Evolutionary conservation across 257 asterid genomes (phyloP).

Genomic region (Nicotiana tomentosiformis): DNA sequence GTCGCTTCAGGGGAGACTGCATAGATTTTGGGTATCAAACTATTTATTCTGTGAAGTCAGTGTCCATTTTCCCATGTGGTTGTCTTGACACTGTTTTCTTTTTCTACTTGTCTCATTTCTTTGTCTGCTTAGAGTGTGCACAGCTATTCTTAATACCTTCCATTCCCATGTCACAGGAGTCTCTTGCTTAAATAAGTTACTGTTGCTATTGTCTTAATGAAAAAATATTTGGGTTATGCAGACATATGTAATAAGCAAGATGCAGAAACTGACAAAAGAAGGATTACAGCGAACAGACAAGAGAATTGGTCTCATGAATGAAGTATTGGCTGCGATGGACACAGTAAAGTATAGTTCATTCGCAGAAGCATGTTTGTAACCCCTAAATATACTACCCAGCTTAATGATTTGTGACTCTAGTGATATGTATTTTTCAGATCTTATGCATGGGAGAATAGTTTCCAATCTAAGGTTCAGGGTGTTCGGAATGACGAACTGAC

Average conservation of each 20-base stretch:
- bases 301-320: conserved; percentile 97
- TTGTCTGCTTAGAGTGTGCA: background rate
- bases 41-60: background rate
- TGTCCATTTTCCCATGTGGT: background rate
- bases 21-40: background rate
- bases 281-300: conserved; percentile 88
- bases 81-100: background rate
- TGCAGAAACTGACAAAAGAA: conserved; percentile 85
- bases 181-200: background rate
- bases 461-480: conserved; percentile 67
- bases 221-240: conserved; percentile 31
- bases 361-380: background rate
- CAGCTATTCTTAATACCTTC: background rate
- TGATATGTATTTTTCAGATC: conserved; percentile 53
- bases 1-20: background rate
- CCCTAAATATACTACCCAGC: background rate
- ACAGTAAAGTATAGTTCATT: conserved; percentile 66
- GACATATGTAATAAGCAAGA: conserved; percentile 80
- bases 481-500: conserved; percentile 78
- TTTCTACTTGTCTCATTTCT: background rate
- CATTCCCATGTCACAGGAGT: background rate
- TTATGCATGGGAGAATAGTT: conserved; percentile 95
- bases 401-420: background rate
- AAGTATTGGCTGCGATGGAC: conserved; percentile 98
- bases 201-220: conserved; percentile 10